Base-by-base conservation (phyloP, 768 basidiomycete genomes). In the Kwoniella mangroviensis region DNA sequence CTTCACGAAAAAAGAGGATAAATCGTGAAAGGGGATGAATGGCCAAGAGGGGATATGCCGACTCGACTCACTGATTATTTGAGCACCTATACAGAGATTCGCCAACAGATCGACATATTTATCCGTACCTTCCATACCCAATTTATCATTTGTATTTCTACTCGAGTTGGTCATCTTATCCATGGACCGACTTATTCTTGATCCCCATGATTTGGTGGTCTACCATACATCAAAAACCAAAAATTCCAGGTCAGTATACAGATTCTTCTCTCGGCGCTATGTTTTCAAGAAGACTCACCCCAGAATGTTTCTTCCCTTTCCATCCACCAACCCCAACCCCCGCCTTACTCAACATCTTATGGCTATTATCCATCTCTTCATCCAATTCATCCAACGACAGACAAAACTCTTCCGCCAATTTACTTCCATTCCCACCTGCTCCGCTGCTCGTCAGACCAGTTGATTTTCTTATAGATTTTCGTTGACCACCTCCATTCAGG, bases 271-370 rank as follows among this genome's bases (percentile, higher is more conserved):
- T 34, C 34, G 34, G 34, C 9, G 9, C 34, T 34, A 34, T 34
- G 34, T 34, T 34, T 34, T 34, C 34, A 34, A 49, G 6, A 49
- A 49, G 45, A 49, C 71, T 63, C 53, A 72, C 71, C 43, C 67
- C 72, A 26, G 68, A 62, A 9, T 64, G 63, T 69, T 79, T 79
- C 72, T 77, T 79, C 3, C 78, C 78, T 49, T 79, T 79, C 78
- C 78, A 79, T 19, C 53, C 55, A 6, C 72, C 74, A 1, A 57
- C 64, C 6, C 34, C 55, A 6, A 80, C 72, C 3, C 79, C 79
- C 3, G 63, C 71, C 22, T 77, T 77, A 17, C 43, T 64, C 55
- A 77, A 67, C 22, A 61, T 22, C 55, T 73, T 77, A 56, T 76
- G 59, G 5, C 49, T 63, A 59, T 19, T 64, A 24, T 80, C 79